phyloP scores from a whole-genome alignment of 306 rosid species.

The Cicer bijugum region DNA sequence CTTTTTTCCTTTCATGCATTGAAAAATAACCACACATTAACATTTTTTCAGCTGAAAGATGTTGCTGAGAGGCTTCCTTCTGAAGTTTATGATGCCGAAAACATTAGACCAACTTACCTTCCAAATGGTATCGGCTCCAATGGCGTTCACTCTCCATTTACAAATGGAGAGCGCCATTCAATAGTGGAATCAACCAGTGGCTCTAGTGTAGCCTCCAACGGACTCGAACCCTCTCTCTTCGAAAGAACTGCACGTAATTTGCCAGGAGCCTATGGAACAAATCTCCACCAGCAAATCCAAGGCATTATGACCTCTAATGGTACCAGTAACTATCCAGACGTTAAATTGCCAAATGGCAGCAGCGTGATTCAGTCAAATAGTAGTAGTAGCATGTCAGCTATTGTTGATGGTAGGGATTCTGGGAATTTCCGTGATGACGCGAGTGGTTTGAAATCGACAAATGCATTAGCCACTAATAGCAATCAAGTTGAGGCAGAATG shows the following conservation, averaged over 20 bases:
- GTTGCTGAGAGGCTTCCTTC: slow-evolving; percentile 92
- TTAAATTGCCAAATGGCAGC: slow-evolving; percentile 57
- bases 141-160: slow-evolving; percentile 57
- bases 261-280: slow-evolving; percentile 55
- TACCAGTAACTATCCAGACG: slow-evolving; percentile 45
- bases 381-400: slow-evolving; percentile 55
- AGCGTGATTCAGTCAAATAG: slow-evolving; percentile 52
- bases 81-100: slow-evolving; percentile 72
- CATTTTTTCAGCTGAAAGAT: slow-evolving; percentile 79
- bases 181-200: slow-evolving; percentile 69
- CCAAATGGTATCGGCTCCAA: slow-evolving; percentile 75
- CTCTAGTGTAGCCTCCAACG: slow-evolving; percentile 65
- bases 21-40: slow-evolving; percentile 9
- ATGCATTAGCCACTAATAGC: slow-evolving; percentile 44
- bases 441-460: slow-evolving; percentile 57
- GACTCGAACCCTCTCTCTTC: slow-evolving; percentile 56
- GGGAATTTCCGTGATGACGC: slow-evolving; percentile 65
- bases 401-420: slow-evolving; percentile 66
- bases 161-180: slow-evolving; percentile 60
- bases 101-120: slow-evolving; percentile 58
- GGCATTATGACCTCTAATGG: slow-evolving; percentile 53
- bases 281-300: slow-evolving; percentile 50
- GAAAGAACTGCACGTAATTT: slow-evolving; percentile 55
- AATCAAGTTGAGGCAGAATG: slow-evolving; percentile 90
- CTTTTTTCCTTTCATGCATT: background rate